These are phyloP conservation scores for Penicillium malachiteum DNA, from an alignment of 495 filamentous ascomycete genomes.

Conservation along the genomic window DNA sequence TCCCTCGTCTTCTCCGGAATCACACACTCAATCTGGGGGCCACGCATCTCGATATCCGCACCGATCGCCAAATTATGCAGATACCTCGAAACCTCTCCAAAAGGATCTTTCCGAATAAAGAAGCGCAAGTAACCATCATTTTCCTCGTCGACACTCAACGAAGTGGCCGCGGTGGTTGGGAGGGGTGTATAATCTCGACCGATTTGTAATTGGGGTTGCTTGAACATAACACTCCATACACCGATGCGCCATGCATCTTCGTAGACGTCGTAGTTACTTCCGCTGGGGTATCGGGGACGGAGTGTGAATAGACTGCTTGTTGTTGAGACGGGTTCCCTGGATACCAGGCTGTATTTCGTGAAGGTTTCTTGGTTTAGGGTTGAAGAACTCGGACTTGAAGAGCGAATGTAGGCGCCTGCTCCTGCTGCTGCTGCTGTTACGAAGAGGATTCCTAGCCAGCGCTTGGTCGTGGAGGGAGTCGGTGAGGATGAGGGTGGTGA, in stretches of 20 bases:
- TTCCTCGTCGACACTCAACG: constrained; percentile 30
- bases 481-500: constrained; percentile 19
- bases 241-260: constrained; percentile 56
- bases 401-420: constrained; percentile 39
- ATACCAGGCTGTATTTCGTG: constrained; percentile 63
- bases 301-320: constrained; percentile 76
- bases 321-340: constrained; percentile 66
- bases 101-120: constrained; percentile 53
- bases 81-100: constrained; percentile 66
- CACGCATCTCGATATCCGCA: constrained; percentile 68
- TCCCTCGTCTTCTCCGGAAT: constrained; percentile 53
- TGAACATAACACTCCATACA: constrained; percentile 85
- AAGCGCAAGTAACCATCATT: constrained; percentile 49
- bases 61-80: constrained; percentile 61
- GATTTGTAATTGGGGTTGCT: constrained; percentile 90
- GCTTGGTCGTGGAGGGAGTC: constrained; percentile 25
- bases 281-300: constrained; percentile 42
- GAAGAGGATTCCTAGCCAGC: constrained; percentile 36
- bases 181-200: constrained; percentile 86
- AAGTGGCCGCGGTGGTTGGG: constrained; percentile 45
- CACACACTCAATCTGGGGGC: constrained; percentile 69
- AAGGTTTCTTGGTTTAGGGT: constrained; percentile 58
- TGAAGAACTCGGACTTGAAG: constrained; percentile 22
- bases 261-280: constrained; percentile 42
- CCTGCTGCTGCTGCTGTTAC: constrained; percentile 36